Percentiles rank a stretch among this genome's conserved stretches.
phyloP scores from a whole-genome alignment of 352 stramenopile species.

The Phytophthora pluvialis region DNA sequence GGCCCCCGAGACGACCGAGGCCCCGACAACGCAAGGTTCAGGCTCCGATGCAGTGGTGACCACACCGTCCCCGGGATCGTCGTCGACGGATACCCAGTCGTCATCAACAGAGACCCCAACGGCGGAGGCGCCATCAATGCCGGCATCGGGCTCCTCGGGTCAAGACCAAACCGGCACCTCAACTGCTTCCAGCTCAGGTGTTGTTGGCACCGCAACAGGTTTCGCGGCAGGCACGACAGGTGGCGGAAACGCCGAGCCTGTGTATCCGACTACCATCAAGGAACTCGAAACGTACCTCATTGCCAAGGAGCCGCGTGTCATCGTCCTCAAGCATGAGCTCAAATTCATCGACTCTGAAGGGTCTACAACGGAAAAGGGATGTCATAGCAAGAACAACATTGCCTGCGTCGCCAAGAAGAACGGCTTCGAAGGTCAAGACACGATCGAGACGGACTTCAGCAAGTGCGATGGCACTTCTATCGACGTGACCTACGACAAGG shows the following conservation, averaged over 20 bases:
- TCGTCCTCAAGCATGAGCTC: conserved; percentile 56
- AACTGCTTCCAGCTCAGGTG: conserved; percentile 4
- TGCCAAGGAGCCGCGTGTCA: conserved; percentile 44
- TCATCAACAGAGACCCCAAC: background rate
- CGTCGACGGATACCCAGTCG: background rate
- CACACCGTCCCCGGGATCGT: background rate
- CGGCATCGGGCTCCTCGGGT: background rate
- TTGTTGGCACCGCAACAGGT: conserved; percentile 11
- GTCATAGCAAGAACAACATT: conserved; percentile 41
- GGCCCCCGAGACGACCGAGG: background rate
- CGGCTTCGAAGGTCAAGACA: conserved; percentile 49
- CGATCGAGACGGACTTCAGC: conserved; percentile 42
- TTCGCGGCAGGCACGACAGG: conserved; percentile 38
- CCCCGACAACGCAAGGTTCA: background rate
- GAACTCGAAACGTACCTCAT: conserved; percentile 49
- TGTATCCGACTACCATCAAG: conserved; percentile 46
- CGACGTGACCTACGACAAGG: conserved; percentile 33
- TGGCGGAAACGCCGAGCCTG: conserved; percentile 36
- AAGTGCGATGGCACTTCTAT: conserved; percentile 38
- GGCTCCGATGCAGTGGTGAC: background rate
- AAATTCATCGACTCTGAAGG: conserved; percentile 52
- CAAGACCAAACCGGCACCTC: conserved; percentile 1
- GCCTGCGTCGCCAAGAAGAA: conserved; percentile 59
- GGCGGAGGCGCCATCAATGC: background rate
- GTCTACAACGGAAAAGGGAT: conserved; percentile 48